Evolutionary conservation across 306 rosid species (phyloP).

Genomic region (Cucurbita argyrosperma): DNA sequence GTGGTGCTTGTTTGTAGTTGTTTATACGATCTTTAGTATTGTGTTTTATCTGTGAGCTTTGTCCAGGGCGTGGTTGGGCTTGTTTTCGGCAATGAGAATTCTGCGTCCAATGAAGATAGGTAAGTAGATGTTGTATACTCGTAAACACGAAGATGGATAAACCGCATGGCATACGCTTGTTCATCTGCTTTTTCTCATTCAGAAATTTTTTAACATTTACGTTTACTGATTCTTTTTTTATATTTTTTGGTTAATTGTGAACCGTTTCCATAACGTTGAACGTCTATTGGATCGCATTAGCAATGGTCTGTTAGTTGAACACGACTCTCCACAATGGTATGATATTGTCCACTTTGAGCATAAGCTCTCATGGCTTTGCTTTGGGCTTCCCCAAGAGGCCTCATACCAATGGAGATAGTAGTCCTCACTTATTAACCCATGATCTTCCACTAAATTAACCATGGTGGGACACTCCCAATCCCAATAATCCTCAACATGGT

Average conservation of each 20-base stretch:
- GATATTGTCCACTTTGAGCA: no score
- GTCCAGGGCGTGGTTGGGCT: slow-evolving; percentile 81
- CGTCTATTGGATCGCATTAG: slow-evolving; percentile 81
- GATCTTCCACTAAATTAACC: no score
- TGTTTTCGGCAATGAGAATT: slow-evolving; percentile 76
- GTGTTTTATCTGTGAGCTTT: not conserved
- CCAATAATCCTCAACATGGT: no score
- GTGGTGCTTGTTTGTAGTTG: not conserved
- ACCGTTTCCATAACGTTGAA: slow-evolving; percentile 37
- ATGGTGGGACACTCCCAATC: no score
- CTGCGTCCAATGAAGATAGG: slow-evolving; percentile 74
- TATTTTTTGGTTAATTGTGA: not conserved
- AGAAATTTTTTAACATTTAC: not conserved
- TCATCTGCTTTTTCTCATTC: not conserved
- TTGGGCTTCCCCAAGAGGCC: no score
- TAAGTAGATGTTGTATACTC: not conserved
- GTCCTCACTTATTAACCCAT: no score
- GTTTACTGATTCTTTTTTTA: not conserved
- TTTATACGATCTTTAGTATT: not conserved
- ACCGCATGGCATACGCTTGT: not conserved
- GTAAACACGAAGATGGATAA: not conserved
- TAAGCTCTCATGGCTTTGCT: no score
- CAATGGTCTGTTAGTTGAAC: no score
- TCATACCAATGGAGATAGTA: no score
- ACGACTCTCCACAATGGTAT: no score